Evolutionary conservation across 2,329 filamentous ascomycete species (phyloP), one percentile per base, ranked within the genome.

Genomic region (Diatrype stigma): DNA sequence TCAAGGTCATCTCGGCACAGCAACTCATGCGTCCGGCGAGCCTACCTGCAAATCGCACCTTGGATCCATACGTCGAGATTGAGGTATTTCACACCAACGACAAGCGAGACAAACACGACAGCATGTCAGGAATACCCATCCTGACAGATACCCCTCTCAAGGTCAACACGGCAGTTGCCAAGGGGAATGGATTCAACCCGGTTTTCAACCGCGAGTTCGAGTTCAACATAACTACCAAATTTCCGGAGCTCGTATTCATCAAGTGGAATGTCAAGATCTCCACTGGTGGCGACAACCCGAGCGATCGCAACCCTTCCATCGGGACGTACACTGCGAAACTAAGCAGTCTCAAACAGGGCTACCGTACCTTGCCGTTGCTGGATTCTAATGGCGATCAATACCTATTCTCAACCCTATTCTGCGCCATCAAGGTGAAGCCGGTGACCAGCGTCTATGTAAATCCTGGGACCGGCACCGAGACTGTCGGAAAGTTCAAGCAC

Each of bases 11-110:
- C 61, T 97, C 94, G 16, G 94, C 93, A 6, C 93, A 97, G 69
- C 91, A 96, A 67, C 82, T 99, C 51, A 96, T 96, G 69, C 85
- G 92, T 21, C 89, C 90, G 12, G 83, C 83, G 50, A 85, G 82
- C 49, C 78, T 92, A 56, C 81, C 85, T n/a, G 75, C 80, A 44
- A 86, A 86, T 59, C 74, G 88, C 55, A 86, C 82, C 52, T 85
- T 97, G 70, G 92, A 96, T 65, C 92, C 94, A 0, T 97, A 96
- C 63, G 83, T 97, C 51, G 92, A 97, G 70, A 87, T 97, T 28
- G 93, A 99, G 69, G 87, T 97, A 65, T 94, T 95, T 67, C 88
- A 92, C 62, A 89, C 93, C 38, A 94, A 96, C 69, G 93, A 96
- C 72, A 93, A 94, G 72, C 83, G 86, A 62, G 91, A 96, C 71